Evolutionary conservation across 1,284 basidiomycete species (phyloP).

Genomic region (Rhodotorula sp.): DNA sequence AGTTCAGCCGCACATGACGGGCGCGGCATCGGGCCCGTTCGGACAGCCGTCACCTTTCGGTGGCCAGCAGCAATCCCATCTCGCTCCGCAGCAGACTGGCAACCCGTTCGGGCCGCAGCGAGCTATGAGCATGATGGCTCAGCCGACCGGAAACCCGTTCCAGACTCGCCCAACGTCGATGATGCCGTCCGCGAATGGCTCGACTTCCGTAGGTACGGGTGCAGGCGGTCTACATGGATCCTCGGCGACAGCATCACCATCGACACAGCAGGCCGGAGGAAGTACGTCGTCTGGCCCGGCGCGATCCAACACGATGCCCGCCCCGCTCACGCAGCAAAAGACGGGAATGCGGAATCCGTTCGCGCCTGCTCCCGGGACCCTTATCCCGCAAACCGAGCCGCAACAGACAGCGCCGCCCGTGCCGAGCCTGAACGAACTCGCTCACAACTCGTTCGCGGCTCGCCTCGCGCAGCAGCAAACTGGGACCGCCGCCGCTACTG

Average conservation of each 20-base stretch:
- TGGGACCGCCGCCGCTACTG: slow-evolving; percentile 31
- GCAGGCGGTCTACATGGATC: not conserved
- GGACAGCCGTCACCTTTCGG: slow-evolving; percentile 6
- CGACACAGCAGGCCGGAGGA: no score
- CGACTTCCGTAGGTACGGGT: not conserved
- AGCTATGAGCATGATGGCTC: slow-evolving; percentile 21
- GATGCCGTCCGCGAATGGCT: slow-evolving; percentile 1
- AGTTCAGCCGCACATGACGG: slow-evolving; percentile 18
- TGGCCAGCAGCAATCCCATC: slow-evolving; percentile 17
- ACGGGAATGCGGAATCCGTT: slow-evolving; percentile 96
- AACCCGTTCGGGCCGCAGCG: slow-evolving; percentile 49
- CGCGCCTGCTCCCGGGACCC: slow-evolving; percentile 62
- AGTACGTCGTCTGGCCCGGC: slow-evolving; percentile 12
- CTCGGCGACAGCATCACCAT: slow-evolving; percentile 10
- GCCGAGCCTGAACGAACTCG: slow-evolving; percentile 77
- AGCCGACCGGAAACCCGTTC: slow-evolving; percentile 27
- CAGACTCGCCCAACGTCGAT: slow-evolving; percentile 7
- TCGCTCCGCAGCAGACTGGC: slow-evolving; percentile 50
- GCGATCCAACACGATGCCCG: slow-evolving; percentile 31
- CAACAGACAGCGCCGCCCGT: slow-evolving; percentile 57
- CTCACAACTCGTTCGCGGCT: slow-evolving; percentile 54
- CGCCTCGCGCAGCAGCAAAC: slow-evolving; percentile 41
- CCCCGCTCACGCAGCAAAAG: slow-evolving; percentile 73
- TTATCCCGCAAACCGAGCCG: slow-evolving; percentile 52
- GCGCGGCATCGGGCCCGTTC: slow-evolving; percentile 1